Evolutionary conservation across 768 basidiomycete genomes (phyloP).

Genomic region (Mycena albidolilacea): DNA sequence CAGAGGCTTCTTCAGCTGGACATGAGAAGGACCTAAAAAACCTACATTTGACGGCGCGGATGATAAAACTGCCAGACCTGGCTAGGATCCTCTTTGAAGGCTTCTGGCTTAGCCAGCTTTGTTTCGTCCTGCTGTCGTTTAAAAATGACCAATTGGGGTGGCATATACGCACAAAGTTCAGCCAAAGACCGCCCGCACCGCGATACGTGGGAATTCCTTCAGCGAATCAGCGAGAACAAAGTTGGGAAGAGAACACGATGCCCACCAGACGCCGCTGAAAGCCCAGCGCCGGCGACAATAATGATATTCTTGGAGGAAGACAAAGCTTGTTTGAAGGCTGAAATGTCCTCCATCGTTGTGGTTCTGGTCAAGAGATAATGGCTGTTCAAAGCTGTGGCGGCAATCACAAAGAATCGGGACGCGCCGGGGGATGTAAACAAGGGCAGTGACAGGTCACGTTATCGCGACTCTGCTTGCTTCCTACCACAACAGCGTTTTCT

Average conservation of each 20-base stretch:
- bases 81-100: slow-evolving; percentile 49
- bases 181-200: slow-evolving; percentile 45
- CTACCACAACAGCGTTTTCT: slow-evolving; percentile 12
- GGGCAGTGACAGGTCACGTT: slow-evolving; percentile 14
- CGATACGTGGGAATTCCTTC: slow-evolving; percentile 47
- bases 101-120: slow-evolving; percentile 49
- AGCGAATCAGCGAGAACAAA: neutral
- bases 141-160: neutral
- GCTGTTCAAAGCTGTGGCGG: neutral
- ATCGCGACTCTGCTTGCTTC: slow-evolving; percentile 9
- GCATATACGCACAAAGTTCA: slow-evolving; percentile 23
- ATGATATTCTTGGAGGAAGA: slow-evolving; percentile 39
- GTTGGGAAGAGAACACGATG: neutral
- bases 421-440: neutral
- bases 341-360: slow-evolving; percentile 5
- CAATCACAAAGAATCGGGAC: no score
- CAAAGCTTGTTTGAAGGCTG: slow-evolving; percentile 26
- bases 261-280: slow-evolving; percentile 43
- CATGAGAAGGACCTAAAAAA: neutral
- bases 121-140: slow-evolving; percentile 40
- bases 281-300: slow-evolving; percentile 42
- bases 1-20: neutral
- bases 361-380: neutral
- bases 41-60: slow-evolving; percentile 48
- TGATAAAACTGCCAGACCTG: slow-evolving; percentile 60